These are phyloP conservation scores for Carex littledalei DNA, from an alignment of 176 grass and related monocot species.

Conservation along the genomic window DNA sequence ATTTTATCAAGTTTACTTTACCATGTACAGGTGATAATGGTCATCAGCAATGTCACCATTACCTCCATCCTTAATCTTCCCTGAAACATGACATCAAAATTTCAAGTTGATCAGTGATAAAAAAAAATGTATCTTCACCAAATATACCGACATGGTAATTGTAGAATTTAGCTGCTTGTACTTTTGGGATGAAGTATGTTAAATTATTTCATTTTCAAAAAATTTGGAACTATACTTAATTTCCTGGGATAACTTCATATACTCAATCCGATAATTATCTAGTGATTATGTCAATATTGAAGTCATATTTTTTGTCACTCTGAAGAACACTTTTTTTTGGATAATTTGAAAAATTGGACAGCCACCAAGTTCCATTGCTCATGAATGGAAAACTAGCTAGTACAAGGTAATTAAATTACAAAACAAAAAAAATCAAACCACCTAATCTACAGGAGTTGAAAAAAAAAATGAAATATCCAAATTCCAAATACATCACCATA, in stretches of 20 bases:
- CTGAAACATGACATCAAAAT: constrained; percentile 12
- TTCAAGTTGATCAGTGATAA: not conserved
- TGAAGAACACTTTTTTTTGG: not conserved
- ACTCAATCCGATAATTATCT: not conserved
- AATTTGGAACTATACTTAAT: not conserved
- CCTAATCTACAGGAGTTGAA: too few relatives aligned
- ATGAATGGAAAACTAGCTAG: not conserved
- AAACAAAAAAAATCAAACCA: too few relatives aligned
- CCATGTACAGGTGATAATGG: constrained; percentile 62
- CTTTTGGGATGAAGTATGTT: not conserved
- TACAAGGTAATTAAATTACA: too few relatives aligned
- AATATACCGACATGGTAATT: not conserved
- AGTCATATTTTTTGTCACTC: not conserved
- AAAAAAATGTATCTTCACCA: not conserved
- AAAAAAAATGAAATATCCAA: too few relatives aligned
- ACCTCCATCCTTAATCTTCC: constrained; percentile 38
- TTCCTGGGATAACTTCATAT: not conserved
- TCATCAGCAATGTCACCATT: constrained; percentile 58
- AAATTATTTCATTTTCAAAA: not conserved
- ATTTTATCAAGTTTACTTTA: constrained; percentile 3
- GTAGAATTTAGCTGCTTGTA: not conserved
- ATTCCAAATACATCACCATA: too few relatives aligned
- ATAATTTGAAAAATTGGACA: not conserved
- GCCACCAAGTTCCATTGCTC: not conserved
- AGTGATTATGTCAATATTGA: not conserved